A percentile compares a stretch with the other conserved stretches of the same genome.
Conservation (phyloP, 176 grass and related monocot genomes). For the Elaeis guineensis region DNA sequence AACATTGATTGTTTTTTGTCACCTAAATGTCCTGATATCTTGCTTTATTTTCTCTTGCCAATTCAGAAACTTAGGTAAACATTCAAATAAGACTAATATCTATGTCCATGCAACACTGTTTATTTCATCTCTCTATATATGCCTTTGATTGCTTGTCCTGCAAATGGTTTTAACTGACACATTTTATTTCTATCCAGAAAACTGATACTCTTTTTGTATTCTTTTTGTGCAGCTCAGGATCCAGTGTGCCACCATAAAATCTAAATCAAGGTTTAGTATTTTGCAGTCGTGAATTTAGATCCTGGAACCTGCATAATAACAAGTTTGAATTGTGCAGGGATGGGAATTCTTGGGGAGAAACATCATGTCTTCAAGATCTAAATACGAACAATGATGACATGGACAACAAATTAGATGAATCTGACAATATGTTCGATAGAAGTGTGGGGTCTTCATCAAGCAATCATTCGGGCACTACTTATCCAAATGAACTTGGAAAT, state of each 20-base stretch:
- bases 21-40: too few species aligned
- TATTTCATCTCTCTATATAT: background rate
- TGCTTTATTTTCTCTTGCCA: too few species aligned
- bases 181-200: too few species aligned
- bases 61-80: too few species aligned
- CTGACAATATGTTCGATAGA: slow-evolving; percentile 22
- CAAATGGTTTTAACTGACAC: slow-evolving; percentile 1
- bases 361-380: slow-evolving; percentile 26
- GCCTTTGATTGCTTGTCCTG: slow-evolving; percentile 7
- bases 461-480: slow-evolving; percentile 22
- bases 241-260: slow-evolving; percentile 58
- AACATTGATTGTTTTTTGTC: too few species aligned
- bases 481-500: slow-evolving; percentile 46
- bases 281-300: too few species aligned
- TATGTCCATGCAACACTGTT: too few species aligned
- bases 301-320: too few species aligned
- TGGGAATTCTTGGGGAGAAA: slow-evolving; percentile 42
- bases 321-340: slow-evolving; percentile 10
- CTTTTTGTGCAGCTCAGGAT: slow-evolving; percentile 75
- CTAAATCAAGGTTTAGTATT: slow-evolving; percentile 54
- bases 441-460: slow-evolving; percentile 21
- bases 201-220: background rate
- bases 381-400: slow-evolving; percentile 39
- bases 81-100: too few species aligned
- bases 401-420: slow-evolving; percentile 38